Evolutionary conservation across 2,329 filamentous ascomycete species (phyloP), one percentile per base, ranked within the genome.

Genomic region (Fusarium caatingaense): DNA sequence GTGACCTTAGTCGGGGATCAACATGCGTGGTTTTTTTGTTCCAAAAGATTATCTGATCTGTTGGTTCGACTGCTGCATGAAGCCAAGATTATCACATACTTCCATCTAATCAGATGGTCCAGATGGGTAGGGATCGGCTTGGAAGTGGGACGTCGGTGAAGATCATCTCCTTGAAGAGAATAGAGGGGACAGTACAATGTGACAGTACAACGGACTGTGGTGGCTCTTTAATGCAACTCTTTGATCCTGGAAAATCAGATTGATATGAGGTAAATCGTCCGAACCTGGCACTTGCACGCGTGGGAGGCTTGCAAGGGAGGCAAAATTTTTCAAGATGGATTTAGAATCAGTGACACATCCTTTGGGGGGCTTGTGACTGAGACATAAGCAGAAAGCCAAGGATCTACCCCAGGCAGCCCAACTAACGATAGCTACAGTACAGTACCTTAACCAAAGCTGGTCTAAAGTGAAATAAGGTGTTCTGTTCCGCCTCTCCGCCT

Each of bases 21-120:
- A 42, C 49, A 53, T 53, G 49, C 34, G 49, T 53, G 49, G 49
- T 64, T 37, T 34, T 21, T 25, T 11, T 5, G 27, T 32, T n/a
- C 1, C n/a, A 50, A 23, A 42, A 41, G 32, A 42, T 63, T 64
- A 64, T 64, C 60, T 42, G 60, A 64, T 64, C 60, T 5, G 47
- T 47, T 56, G 48, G 58, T 27, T 55, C 23, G 10, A 21, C 27
- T 62, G 57, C 56, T 58, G 56, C 47, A 58, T 54, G 8, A 47
- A 53, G 56, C 60, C 48, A 64, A 64, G 60, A 56, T 64, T 56
- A 63, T 64, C 60, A 56, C 20, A n/a, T 40, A 40, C 23, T 21
- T n/a, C 9, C 58, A 64, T 64, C 60, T 64, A 64, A 64, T 64
- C 60, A 64, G 60, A 64, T 63, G 60, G 9, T 63, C 20, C 10